Percentiles rank a stretch among this genome's conserved stretches.
Evolutionary conservation across 139 green algal species (phyloP).

Genomic region (Monoraphidium neglectum): DNA sequence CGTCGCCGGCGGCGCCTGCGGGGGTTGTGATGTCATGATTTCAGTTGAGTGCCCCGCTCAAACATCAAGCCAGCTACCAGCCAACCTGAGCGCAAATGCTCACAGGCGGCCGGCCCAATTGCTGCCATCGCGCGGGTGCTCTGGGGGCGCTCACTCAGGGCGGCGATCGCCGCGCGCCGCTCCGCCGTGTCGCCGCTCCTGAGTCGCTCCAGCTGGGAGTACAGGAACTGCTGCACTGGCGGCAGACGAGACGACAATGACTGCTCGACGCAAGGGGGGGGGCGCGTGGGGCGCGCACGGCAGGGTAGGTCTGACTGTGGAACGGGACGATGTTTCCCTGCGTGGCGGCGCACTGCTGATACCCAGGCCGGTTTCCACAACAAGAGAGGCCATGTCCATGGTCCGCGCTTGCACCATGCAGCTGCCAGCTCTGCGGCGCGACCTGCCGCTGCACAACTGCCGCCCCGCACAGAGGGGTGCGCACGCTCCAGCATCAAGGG

Average conservation of each 20-base stretch:
- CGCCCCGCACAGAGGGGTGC: too few species aligned
- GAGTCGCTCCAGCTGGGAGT: constrained; percentile 17
- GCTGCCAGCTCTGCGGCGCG: too few species aligned
- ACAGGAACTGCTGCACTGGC: constrained; percentile 28
- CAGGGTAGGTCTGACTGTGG: too few species aligned
- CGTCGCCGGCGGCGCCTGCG: constrained; percentile 48
- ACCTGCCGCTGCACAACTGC: too few species aligned
- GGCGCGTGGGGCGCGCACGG: too few species aligned
- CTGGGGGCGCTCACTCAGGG: constrained; percentile 11
- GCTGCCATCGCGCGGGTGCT: neutral
- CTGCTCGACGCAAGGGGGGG: neutral
- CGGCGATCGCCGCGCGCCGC: constrained; percentile 2
- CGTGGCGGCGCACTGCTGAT: too few species aligned
- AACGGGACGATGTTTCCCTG: too few species aligned
- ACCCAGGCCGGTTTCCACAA: too few species aligned
- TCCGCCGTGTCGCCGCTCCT: neutral
- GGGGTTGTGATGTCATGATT: neutral
- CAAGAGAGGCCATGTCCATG: too few species aligned
- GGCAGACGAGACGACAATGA: constrained; percentile 5
- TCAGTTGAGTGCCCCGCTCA: neutral
- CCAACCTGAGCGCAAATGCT: neutral
- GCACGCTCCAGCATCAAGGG: too few species aligned
- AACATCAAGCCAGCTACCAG: neutral
- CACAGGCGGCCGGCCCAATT: neutral
- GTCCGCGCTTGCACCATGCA: too few species aligned